phyloP scores from a whole-genome alignment of 2,329 filamentous ascomycete genomes.

The Parasarocladium wereldwijsianum region DNA sequence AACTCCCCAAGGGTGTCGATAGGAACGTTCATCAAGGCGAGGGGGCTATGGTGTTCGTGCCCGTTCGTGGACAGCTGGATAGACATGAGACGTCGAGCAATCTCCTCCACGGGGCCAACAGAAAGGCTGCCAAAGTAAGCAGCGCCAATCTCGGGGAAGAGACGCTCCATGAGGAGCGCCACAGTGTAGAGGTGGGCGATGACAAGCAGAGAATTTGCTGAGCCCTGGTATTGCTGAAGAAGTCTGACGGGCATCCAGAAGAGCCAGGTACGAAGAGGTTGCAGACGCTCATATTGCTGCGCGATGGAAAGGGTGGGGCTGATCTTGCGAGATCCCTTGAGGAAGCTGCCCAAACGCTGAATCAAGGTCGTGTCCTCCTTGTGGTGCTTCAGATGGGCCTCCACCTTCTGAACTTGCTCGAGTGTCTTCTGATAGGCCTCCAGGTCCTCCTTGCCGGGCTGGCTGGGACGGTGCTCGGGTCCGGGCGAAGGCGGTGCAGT shows the following conservation, averaged over 20 bases:
- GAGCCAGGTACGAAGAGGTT: constrained; percentile 78
- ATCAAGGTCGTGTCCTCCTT: constrained; percentile 50
- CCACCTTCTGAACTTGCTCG: constrained; percentile 52
- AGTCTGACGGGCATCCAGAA: constrained; percentile 89
- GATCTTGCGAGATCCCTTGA: constrained; percentile 58
- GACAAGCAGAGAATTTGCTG: constrained; percentile 65
- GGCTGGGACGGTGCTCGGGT: constrained; percentile 44
- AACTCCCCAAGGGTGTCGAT: constrained; percentile 56
- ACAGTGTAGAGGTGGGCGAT: constrained; percentile 87
- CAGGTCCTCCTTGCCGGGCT: constrained; percentile 55
- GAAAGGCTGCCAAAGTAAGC: constrained; percentile 76
- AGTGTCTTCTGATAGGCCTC: constrained; percentile 53
- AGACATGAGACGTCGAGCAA: constrained; percentile 58
- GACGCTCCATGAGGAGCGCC: constrained; percentile 72
- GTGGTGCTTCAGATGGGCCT: constrained; percentile 52
- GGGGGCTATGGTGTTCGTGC: constrained; percentile 43
- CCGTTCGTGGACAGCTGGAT: constrained; percentile 47
- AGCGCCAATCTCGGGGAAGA: constrained; percentile 83
- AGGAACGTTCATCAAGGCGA: constrained; percentile 58
- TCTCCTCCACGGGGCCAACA: constrained; percentile 71
- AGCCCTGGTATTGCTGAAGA: constrained; percentile 60
- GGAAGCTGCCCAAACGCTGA: constrained; percentile 55
- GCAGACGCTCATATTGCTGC: constrained; percentile 80
- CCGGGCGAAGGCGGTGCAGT: constrained; percentile 49
- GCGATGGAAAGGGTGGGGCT: constrained; percentile 56